Conservation (phyloP, 768 basidiomycete genomes). For the Termitomyces bulborhizus region DNA sequence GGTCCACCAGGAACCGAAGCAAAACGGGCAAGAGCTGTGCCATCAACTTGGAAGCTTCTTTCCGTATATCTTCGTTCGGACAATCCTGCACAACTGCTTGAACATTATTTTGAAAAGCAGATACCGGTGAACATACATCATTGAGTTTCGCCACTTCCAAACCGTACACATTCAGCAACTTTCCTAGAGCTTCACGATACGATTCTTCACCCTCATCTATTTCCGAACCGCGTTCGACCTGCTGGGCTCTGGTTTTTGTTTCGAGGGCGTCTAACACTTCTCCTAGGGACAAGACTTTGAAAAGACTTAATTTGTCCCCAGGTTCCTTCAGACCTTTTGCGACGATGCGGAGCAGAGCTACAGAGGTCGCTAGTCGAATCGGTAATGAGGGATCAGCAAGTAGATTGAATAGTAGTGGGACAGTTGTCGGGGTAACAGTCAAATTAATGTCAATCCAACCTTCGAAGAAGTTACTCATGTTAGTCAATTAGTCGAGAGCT, state of each 20-base stretch:
- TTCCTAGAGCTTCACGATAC: constrained; percentile 85
- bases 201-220: constrained; percentile 86
- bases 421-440: constrained; percentile 85
- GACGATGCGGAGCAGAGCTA: constrained; percentile 78
- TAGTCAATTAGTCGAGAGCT: background rate
- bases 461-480: constrained; percentile 21
- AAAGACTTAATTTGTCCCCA: constrained; percentile 80
- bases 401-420: constrained; percentile 78
- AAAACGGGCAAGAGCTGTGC: constrained; percentile 71
- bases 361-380: constrained; percentile 78
- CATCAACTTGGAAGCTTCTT: constrained; percentile 60
- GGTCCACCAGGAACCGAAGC: constrained; percentile 85
- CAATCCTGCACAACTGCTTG: constrained; percentile 41
- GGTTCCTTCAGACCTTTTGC: constrained; percentile 91
- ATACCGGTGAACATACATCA: constrained; percentile 51
- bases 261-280: constrained; percentile 80
- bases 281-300: constrained; percentile 84
- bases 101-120: background rate
- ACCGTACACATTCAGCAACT: constrained; percentile 75
- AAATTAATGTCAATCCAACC: constrained; percentile 98
- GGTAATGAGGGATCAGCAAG: constrained; percentile 73
- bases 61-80: constrained; percentile 48
- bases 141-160: constrained; percentile 75
- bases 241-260: constrained; percentile 62
- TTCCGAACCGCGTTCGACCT: constrained; percentile 56